Evolutionary conservation across 108 stramenopile species (phyloP).

Genomic region (Epipyxis sp.): DNA sequence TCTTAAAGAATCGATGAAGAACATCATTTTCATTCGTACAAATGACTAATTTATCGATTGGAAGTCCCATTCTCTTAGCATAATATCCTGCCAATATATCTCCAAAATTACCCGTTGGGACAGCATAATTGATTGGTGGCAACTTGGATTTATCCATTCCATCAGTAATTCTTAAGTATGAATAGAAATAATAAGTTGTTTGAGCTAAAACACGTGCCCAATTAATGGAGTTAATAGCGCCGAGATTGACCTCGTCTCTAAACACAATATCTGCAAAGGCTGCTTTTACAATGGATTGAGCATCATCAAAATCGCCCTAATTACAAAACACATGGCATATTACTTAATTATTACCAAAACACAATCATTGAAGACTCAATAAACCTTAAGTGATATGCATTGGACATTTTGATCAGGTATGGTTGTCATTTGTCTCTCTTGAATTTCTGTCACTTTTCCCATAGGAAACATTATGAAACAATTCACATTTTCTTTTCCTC

Average conservation of each 20-base stretch:
- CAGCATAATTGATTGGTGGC: constrained; percentile 61
- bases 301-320: constrained; percentile 91
- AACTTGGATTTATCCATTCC: constrained; percentile 35
- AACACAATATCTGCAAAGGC: constrained; percentile 80
- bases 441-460: constrained; percentile 86
- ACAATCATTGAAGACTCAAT: background rate
- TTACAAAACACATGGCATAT: constrained; percentile 39
- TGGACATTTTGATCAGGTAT: constrained; percentile 88
- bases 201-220: constrained; percentile 98
- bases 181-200: constrained; percentile 91
- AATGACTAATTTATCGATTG: constrained; percentile 84
- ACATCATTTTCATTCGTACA: constrained; percentile 99
- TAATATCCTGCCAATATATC: constrained; percentile 97
- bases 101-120: constrained; percentile 99
- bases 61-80: constrained; percentile 94
- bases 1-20: constrained; percentile 87
- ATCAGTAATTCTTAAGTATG: constrained; percentile 84
- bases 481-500: constrained; percentile 91
- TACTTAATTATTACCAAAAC: background rate
- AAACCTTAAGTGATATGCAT: constrained; percentile 62
- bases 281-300: constrained; percentile 96
- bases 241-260: constrained; percentile 73
- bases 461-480: constrained; percentile 95
- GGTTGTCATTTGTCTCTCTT: constrained; percentile 98
- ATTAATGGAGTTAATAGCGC: constrained; percentile 97